Conservation (phyloP, 208 protist species). For the Leishmania turanica region DNA sequence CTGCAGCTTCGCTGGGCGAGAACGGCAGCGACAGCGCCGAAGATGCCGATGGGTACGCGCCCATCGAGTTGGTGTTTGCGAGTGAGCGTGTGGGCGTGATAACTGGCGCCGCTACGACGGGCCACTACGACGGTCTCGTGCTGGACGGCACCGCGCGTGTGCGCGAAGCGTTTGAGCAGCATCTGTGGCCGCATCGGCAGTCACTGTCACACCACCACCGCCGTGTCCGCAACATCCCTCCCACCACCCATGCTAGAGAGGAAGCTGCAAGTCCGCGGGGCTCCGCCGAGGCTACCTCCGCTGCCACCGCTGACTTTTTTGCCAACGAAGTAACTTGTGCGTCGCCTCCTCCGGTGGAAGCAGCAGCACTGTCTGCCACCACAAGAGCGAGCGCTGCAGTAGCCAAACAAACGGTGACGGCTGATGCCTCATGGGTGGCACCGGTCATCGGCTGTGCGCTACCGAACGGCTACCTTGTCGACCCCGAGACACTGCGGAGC, state of each 20-base stretch:
- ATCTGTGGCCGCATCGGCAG: constrained; percentile 51
- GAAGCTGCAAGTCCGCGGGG: too few species aligned
- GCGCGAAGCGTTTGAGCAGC: constrained; percentile 58
- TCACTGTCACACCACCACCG: background rate
- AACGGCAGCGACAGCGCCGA: constrained; percentile 5
- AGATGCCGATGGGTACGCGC: background rate
- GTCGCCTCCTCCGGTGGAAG: background rate
- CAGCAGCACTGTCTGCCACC: background rate
- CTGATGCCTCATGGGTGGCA: background rate
- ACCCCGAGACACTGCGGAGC: constrained; percentile 58
- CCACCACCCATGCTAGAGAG: background rate
- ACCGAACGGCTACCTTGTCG: constrained; percentile 54
- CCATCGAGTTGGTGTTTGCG: constrained; percentile 49
- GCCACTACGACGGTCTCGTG: background rate
- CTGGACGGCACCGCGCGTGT: constrained; percentile 39
- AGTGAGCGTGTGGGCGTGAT: background rate
- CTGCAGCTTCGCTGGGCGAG: background rate
- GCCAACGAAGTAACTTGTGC: background rate
- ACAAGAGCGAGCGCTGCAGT: background rate
- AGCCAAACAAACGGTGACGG: background rate
- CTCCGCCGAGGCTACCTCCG: background rate
- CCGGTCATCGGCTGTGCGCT: constrained; percentile 42
- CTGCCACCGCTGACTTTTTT: background rate
- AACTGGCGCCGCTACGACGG: background rate
- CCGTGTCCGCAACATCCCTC: background rate